Conservation (phyloP, 1,284 basidiomycete genomes). For the Apiotrichum porosum region DNA sequence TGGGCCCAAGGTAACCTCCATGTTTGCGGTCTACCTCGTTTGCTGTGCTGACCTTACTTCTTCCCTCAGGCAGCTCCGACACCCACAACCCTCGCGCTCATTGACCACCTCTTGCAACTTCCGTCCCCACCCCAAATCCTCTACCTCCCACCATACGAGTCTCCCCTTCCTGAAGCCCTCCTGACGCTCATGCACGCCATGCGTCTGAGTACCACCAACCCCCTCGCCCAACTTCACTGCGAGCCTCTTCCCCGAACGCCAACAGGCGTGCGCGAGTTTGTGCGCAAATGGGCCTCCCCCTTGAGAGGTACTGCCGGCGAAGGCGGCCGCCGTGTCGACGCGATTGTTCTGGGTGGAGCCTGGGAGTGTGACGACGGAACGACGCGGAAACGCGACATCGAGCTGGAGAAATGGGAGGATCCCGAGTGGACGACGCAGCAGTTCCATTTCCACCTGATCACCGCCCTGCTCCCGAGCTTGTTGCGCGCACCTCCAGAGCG, state of each 20-base stretch:
- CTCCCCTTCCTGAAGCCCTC: constrained; percentile 39
- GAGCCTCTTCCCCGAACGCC: constrained; percentile 42
- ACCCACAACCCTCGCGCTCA: constrained; percentile 38
- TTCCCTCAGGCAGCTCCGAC: constrained; percentile 39
- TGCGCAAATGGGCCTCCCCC: constrained; percentile 37
- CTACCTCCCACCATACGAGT: constrained; percentile 40
- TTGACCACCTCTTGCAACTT: constrained; percentile 42
- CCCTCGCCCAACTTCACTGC: constrained; percentile 41
- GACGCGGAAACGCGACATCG: neutral
- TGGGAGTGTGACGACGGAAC: constrained; percentile 30
- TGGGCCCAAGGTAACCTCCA: neutral
- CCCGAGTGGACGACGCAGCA: constrained; percentile 38
- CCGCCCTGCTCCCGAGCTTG: constrained; percentile 68
- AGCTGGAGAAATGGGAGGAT: neutral
- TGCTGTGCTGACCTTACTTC: neutral
- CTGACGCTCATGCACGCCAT: constrained; percentile 45
- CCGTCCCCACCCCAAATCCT: constrained; percentile 48
- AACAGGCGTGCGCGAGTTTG: constrained; percentile 36
- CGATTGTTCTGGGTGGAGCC: constrained; percentile 42
- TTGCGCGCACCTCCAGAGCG: constrained; percentile 73
- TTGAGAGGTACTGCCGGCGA: constrained; percentile 37
- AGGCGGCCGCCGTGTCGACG: constrained; percentile 45
- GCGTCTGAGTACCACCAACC: constrained; percentile 32
- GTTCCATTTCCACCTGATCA: constrained; percentile 63
- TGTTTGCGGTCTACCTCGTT: neutral